Evolutionary conservation across 345 rosid species (phyloP), one percentile per base, ranked within the genome.

Genomic region (Citrus hindsii): DNA sequence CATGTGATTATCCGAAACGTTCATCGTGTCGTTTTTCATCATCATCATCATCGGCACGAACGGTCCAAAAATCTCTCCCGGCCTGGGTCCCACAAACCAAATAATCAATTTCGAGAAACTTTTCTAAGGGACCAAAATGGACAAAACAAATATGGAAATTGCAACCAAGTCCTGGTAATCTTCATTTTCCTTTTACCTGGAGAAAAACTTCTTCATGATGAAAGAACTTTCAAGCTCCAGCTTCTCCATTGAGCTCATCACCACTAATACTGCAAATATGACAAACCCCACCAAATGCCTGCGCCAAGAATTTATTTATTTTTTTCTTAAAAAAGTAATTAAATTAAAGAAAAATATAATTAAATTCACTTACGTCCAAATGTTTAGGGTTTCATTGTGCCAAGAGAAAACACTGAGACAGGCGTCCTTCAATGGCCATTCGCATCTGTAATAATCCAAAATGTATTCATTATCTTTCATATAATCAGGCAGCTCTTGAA

Each of bases 331-430:
- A 58, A 22, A 64, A 64, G 1, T 4, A 27, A 46, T 46, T 46
- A 46, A 46, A 46, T 46, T 46, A 46, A 3, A 46, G 51, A 10
- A 42, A 10, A 10, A 42, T 3, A 46, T 46, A 13, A 46, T 53
- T 53, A 53, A 53, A 16, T 53, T 53, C 19, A 82, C 94, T 74
- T 84, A 96, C 98, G 98, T 92, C 99, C 98, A 94, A 74, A 96
- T 86, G 71, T 96, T 94, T 66, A 96, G 89, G 73, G 98, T 94
- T 86, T 96, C 99, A 81, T 96, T 96, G 85, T 94, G 99, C 97
- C 90, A 90, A 0, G 92, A 84, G 85, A 96, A 94, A 33, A 85
- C 77, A 89, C 99, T 92, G 77, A 90, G 83, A 73, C 94, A 74
- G 6, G 92, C 87, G 12, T 96, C 97, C 83, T 82, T 90, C 30